phyloP scores from a whole-genome alignment of 192 early-diverging fungal species.

The Mycoemilia scoparia region DNA sequence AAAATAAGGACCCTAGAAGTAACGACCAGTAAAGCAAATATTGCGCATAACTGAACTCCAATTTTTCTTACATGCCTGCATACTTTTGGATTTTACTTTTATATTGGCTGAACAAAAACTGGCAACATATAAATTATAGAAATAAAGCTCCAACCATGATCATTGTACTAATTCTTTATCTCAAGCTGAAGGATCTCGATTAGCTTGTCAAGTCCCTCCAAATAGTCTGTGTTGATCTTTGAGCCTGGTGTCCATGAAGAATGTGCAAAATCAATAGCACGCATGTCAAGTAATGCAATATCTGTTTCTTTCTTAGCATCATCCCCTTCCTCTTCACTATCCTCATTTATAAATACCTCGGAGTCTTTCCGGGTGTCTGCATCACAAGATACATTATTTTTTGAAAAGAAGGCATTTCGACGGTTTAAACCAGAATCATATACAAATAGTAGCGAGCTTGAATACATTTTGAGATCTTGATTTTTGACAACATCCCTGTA shows the following conservation, averaged over 20 bases:
- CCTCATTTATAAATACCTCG: slow-evolving; percentile 12
- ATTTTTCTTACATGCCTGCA: too few species aligned
- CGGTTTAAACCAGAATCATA: slow-evolving; percentile 52
- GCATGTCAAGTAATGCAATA: slow-evolving; percentile 36
- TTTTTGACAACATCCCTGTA: slow-evolving; percentile 31
- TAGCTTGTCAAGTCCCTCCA: slow-evolving; percentile 45
- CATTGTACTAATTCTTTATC: background rate
- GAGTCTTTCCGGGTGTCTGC: slow-evolving; percentile 6
- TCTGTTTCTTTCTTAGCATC: slow-evolving; percentile 17
- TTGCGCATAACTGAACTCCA: too few species aligned
- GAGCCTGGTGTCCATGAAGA: slow-evolving; percentile 41
- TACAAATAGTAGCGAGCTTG: slow-evolving; percentile 57
- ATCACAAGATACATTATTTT: slow-evolving; percentile 9
- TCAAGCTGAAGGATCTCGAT: slow-evolving; percentile 28
- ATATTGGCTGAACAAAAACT: too few species aligned
- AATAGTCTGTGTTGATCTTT: slow-evolving; percentile 47
- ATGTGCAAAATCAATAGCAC: slow-evolving; percentile 83
- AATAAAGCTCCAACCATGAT: too few species aligned
- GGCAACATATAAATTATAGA: too few species aligned
- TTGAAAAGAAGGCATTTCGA: slow-evolving; percentile 26
- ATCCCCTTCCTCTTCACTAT: slow-evolving; percentile 18
- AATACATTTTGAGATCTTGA: slow-evolving; percentile 43
- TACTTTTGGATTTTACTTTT: too few species aligned
- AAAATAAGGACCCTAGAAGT: too few species aligned
- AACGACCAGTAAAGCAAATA: too few species aligned